A percentile compares a stretch with the other conserved stretches of the same genome.
Evolutionary conservation across 1,139 yeast species (phyloP).

Genomic region (Blastobotrys capitulatus): DNA sequence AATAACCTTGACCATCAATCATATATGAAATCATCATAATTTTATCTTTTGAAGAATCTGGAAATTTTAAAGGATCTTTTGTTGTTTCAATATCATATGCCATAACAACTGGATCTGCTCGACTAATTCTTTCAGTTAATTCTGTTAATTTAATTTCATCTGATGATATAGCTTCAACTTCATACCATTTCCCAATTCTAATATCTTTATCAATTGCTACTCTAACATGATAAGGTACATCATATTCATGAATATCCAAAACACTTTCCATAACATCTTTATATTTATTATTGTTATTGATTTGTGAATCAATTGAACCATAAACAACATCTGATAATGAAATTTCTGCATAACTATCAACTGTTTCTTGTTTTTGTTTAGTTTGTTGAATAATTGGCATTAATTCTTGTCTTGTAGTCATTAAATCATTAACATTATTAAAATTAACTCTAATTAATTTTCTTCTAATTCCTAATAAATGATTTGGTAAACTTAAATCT

Average conservation of each 20-base stretch:
- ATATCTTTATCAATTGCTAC: constrained; percentile 83
- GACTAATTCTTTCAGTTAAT: constrained; percentile 72
- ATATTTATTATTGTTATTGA: constrained; percentile 16
- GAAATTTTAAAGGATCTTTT: constrained; percentile 92
- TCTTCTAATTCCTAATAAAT: constrained; percentile 69
- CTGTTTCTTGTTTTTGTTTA: constrained; percentile 55
- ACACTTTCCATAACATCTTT: constrained; percentile 59
- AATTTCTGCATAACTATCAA: constrained; percentile 61
- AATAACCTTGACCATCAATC: constrained; percentile 96
- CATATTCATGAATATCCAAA: constrained; percentile 85
- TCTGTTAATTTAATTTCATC: constrained; percentile 54
- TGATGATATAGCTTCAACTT: constrained; percentile 55
- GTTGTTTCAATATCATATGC: constrained; percentile 99
- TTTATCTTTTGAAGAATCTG: constrained; percentile 89
- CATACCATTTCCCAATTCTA: constrained; percentile 95
- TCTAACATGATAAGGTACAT: constrained; percentile 94
- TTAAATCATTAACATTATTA: constrained; percentile 67
- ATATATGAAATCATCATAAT: constrained; percentile 99
- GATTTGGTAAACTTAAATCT: constrained; percentile 78
- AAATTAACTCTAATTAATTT: constrained; percentile 64
- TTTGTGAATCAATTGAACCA: constrained; percentile 23
- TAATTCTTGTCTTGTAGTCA: constrained; percentile 64
- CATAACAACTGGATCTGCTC: constrained; percentile 95
- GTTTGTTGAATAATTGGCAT: constrained; percentile 70
- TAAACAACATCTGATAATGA: constrained; percentile 32